Evolutionary conservation across 139 green algal species (phyloP).

Genomic region (Tetratostichococcus sp.): DNA sequence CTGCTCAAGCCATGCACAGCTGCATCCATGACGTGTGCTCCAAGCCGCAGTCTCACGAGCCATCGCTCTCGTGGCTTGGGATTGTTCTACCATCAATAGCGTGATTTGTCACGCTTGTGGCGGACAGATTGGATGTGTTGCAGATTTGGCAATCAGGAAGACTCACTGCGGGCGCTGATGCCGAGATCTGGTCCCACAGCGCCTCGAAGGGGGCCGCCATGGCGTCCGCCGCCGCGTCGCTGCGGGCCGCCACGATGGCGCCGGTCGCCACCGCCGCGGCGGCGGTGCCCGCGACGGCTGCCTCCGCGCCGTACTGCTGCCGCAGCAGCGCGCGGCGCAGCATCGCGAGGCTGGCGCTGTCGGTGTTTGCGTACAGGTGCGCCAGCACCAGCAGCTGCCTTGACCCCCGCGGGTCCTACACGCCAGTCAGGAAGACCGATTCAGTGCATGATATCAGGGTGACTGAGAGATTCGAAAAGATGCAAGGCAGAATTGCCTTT

Average conservation of each 20-base stretch:
- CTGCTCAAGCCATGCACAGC: no score
- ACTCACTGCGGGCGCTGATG: constrained; percentile 27
- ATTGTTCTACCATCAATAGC: background rate
- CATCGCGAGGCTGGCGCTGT: constrained; percentile 50
- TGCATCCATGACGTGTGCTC: no score
- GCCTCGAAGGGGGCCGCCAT: constrained; percentile 14
- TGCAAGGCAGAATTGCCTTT: no score
- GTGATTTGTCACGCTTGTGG: background rate
- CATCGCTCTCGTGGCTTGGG: background rate
- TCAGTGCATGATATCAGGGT: no score
- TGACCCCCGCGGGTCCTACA: constrained; percentile 40
- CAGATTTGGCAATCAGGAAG: constrained; percentile 29
- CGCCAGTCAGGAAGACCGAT: no score
- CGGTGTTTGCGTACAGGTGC: constrained; percentile 64
- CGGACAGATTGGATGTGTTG: no score
- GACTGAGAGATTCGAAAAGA: no score
- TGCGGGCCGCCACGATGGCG: constrained; percentile 23
- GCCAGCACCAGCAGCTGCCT: constrained; percentile 76
- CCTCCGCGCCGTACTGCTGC: constrained; percentile 33
- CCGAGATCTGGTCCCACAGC: constrained; percentile 25
- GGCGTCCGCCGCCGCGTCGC: constrained; percentile 32
- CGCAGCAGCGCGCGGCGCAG: constrained; percentile 57
- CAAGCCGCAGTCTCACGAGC: no score
- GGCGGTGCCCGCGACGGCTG: no score
- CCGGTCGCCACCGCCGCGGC: constrained; percentile 2